Conservation (phyloP, 768 basidiomycete species). For the Boletus speciosus region DNA sequence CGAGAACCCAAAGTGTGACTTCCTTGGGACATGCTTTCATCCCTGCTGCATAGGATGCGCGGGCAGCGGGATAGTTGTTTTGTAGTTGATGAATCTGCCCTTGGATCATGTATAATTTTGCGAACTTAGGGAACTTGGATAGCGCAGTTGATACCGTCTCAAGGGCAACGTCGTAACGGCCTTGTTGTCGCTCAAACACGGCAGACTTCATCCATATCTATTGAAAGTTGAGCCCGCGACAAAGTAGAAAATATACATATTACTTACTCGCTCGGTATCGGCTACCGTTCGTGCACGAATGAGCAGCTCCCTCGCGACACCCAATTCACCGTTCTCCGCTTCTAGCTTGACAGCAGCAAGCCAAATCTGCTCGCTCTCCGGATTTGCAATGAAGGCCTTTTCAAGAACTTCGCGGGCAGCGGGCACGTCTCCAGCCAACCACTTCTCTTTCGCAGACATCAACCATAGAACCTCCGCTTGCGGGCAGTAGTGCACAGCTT, state of each 20-base stretch:
- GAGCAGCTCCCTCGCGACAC: slow-evolving; percentile 81
- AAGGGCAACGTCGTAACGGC: slow-evolving; percentile 68
- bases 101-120: slow-evolving; percentile 96
- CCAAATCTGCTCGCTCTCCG: slow-evolving; percentile 97
- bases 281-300: slow-evolving; percentile 87
- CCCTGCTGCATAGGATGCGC: slow-evolving; percentile 79
- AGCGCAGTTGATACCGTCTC: slow-evolving; percentile 73
- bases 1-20: slow-evolving; percentile 83
- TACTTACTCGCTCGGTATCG: slow-evolving; percentile 81
- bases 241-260: too few relatives aligned
- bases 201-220: slow-evolving; percentile 99
- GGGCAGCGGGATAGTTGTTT: slow-evolving; percentile 59
- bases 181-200: slow-evolving; percentile 90
- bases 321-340: slow-evolving; percentile 90
- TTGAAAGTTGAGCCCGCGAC: not conserved
- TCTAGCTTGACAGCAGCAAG: slow-evolving; percentile 96
- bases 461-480: slow-evolving; percentile 97
- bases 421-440: slow-evolving; percentile 84
- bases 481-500: slow-evolving; percentile 88
- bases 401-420: slow-evolving; percentile 89
- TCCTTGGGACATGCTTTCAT: slow-evolving; percentile 86
- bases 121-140: slow-evolving; percentile 79
- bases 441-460: slow-evolving; percentile 98
- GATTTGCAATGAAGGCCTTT: slow-evolving; percentile 89
- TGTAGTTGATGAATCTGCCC: slow-evolving; percentile 80